Base-by-base conservation (phyloP, 768 basidiomycete species). In the Boletus rubescentipes region DNA sequence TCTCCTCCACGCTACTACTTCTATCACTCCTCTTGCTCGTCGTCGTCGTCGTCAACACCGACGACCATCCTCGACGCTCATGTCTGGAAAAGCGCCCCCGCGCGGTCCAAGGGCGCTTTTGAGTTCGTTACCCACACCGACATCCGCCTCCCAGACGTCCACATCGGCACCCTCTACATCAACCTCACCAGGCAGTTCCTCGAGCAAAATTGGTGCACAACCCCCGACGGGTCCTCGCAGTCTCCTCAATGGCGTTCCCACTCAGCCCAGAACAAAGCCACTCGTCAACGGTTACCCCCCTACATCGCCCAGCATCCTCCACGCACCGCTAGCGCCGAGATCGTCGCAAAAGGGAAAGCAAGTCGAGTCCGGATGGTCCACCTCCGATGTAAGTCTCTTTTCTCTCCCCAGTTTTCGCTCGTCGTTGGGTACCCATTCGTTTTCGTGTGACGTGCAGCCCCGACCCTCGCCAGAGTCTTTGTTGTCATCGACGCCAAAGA, bases 51-150 rank as follows among this genome's bases (percentile, higher is more conserved):
- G 59, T 63, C 57, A 52, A 49, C 61, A 46, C 46, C 66, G 66
- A 46, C 66, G 63, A 52, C 63, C 48, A 54, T 56, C 0, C 11
- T 41, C 18, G 57, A 15, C 49, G 34, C 18, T 32, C 29, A 59
- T 90, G 88, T 88, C 87, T 71, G 86, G 87, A 66, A 89, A 86
- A 75, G 84, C 81, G 47, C 88, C 88, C 62, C 88, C 88, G 60
- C 80, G 77, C 60, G 88, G 87, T 51, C 88, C 88, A 42, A 75
- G 88, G 55, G 88, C 88, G 41, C 75, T 91, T 55, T 64, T 83
- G 57, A 81, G 80, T 54, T 72, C 77, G 36, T 61, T 74, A 11
- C 74, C 73, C 47, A 67, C 73, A 30, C 51, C 55, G 12, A 46
- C 72, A 16, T 57, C 61, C 53, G 57, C 57, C 55, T 65, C 57